Conservation (phyloP, 2,329 filamentous ascomycete genomes). For the Colletotrichum sp. region DNA sequence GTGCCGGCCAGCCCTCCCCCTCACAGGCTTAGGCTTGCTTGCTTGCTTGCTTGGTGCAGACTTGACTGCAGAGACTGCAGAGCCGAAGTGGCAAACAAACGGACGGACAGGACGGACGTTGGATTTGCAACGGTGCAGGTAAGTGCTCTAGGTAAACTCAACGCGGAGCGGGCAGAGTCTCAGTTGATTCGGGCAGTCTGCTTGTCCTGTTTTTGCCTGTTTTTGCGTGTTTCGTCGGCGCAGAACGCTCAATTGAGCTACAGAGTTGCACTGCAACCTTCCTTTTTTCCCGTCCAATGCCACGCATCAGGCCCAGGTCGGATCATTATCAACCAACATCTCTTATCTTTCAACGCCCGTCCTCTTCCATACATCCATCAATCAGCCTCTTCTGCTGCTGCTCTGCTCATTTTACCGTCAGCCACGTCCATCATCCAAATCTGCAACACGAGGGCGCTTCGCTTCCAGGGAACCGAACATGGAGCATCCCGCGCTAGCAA, state of each 20-base stretch:
- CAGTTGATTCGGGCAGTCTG: background rate
- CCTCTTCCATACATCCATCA: background rate
- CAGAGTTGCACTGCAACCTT: background rate
- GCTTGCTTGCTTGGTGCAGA: background rate
- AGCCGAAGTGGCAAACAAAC: background rate
- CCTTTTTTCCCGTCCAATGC: background rate
- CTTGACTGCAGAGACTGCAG: background rate
- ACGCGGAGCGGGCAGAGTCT: background rate
- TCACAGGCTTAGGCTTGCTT: too few species aligned
- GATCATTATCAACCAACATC: background rate
- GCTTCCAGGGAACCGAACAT: background rate
- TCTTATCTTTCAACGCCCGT: background rate
- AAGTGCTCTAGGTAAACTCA: background rate
- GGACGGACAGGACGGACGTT: background rate
- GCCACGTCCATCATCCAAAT: background rate
- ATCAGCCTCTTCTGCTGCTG: background rate
- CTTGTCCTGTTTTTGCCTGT: background rate
- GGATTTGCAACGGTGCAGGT: background rate
- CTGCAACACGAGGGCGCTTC: background rate
- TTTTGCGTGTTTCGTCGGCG: background rate
- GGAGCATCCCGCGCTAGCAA: background rate
- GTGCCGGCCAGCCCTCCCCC: background rate
- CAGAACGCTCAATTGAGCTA: background rate
- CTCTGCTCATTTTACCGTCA: background rate
- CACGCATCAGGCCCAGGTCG: background rate